Evolutionary conservation across 2,329 filamentous ascomycete species (phyloP).

Genomic region (Sclerotinia spermophila): DNA sequence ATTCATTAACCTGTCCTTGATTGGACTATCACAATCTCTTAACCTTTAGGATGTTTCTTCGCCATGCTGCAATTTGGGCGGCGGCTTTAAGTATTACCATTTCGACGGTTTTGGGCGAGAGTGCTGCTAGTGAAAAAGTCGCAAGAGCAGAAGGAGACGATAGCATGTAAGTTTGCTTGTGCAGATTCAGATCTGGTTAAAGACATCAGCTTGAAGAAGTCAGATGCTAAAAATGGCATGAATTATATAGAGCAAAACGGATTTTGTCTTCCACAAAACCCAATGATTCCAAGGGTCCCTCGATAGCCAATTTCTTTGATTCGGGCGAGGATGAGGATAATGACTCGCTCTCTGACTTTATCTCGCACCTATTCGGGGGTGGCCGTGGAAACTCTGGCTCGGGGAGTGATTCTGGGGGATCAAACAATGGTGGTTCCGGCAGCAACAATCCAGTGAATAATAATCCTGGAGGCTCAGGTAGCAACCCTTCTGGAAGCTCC

Average conservation of each 20-base stretch:
- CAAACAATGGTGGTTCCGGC: neutral
- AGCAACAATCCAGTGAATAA: neutral
- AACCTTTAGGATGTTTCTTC: neutral
- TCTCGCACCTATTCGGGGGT: neutral
- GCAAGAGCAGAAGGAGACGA: neutral
- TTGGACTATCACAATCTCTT: conserved; percentile 4
- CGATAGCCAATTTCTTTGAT: neutral
- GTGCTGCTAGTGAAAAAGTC: neutral
- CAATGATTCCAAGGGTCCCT: neutral
- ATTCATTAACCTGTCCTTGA: neutral
- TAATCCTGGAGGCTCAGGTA: neutral
- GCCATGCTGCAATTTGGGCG: neutral
- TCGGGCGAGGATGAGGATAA: neutral
- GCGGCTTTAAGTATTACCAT: neutral
- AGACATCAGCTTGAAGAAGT: neutral
- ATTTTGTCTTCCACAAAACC: neutral
- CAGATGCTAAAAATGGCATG: neutral
- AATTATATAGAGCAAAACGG: neutral
- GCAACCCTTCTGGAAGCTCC: neutral
- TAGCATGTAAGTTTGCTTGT: neutral
- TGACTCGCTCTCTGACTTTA: neutral
- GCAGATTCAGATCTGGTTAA: neutral
- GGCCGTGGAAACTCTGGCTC: neutral
- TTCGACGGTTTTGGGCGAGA: conserved; percentile 5
- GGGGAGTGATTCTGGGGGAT: neutral